Percentiles rank a stretch among this genome's conserved stretches.
Evolutionary conservation across 2,329 filamentous ascomycete genomes (phyloP).

Genomic region (Stachybotrys chlorohalonatus): DNA sequence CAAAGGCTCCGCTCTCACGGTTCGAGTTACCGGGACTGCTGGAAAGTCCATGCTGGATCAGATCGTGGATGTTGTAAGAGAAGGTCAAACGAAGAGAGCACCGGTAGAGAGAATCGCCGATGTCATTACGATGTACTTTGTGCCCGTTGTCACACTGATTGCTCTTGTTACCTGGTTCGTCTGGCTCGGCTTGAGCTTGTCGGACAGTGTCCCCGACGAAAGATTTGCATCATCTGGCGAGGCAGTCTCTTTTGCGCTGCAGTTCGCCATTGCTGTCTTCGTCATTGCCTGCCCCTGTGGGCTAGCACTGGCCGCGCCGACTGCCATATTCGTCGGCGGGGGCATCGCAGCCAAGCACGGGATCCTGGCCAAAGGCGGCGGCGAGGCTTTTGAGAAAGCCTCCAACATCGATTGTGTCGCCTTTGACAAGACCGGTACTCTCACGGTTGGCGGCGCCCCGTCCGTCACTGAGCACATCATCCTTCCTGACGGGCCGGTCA

Average conservation of each 20-base stretch:
- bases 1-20: slow-evolving; percentile 51
- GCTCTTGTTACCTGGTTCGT: slow-evolving; percentile 63
- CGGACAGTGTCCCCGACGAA: slow-evolving; percentile 44
- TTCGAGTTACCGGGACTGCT: slow-evolving; percentile 54
- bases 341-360: slow-evolving; percentile 72
- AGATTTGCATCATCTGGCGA: slow-evolving; percentile 52
- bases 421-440: slow-evolving; percentile 82
- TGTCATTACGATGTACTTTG: slow-evolving; percentile 65
- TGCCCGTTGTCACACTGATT: slow-evolving; percentile 60
- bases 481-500: slow-evolving; percentile 20
- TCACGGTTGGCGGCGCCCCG: slow-evolving; percentile 66
- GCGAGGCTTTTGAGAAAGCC: slow-evolving; percentile 78
- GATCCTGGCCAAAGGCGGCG: slow-evolving; percentile 75
- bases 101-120: slow-evolving; percentile 71
- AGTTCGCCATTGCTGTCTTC: slow-evolving; percentile 80
- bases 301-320: slow-evolving; percentile 75
- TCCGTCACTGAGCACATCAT: slow-evolving; percentile 49
- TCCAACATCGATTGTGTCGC: slow-evolving; percentile 70
- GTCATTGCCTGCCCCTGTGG: slow-evolving; percentile 83
- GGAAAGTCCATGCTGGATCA: slow-evolving; percentile 72
- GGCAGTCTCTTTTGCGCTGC: slow-evolving; percentile 65
- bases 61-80: slow-evolving; percentile 67
- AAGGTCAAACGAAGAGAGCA: slow-evolving; percentile 67
- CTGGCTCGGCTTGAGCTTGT: slow-evolving; percentile 58
- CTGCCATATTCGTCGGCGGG: slow-evolving; percentile 74